Evolutionary conservation across 2,329 filamentous ascomycete species (phyloP).

Genomic region (Stachybotrys chartarum): DNA sequence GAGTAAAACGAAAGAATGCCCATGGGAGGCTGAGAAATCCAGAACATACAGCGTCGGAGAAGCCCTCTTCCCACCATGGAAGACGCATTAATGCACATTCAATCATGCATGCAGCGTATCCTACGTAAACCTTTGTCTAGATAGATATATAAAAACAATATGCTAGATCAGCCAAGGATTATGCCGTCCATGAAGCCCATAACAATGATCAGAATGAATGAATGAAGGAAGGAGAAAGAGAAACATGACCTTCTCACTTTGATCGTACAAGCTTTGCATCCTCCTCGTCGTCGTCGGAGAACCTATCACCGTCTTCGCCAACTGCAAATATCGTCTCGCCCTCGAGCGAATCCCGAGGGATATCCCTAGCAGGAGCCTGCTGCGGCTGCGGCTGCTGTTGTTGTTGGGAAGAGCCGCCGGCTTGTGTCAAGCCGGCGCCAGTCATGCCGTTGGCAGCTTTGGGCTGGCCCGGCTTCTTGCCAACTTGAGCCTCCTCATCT

Average conservation of each 20-base stretch:
- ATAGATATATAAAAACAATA: not conserved
- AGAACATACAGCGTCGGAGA: no score
- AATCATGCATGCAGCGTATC: not conserved
- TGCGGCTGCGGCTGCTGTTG: conserved; percentile 8
- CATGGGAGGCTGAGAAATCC: no score
- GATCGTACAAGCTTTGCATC: conserved; percentile 48
- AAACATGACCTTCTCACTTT: conserved; percentile 18
- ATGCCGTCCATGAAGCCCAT: not conserved
- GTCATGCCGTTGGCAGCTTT: conserved; percentile 17
- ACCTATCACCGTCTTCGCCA: conserved; percentile 75
- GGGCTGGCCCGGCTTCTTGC: conserved; percentile 19
- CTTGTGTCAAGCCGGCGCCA: conserved; percentile 13
- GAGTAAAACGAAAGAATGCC: no score
- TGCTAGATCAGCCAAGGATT: not conserved
- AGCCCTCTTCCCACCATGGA: no score
- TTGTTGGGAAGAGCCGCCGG: conserved; percentile 3
- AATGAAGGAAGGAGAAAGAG: not conserved
- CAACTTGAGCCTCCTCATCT: conserved; percentile 46
- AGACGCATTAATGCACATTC: not conserved
- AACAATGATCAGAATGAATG: not conserved
- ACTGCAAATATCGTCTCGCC: conserved; percentile 96
- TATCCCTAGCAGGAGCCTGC: conserved; percentile 21
- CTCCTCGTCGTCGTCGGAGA: conserved; percentile 60
- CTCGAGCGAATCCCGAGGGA: conserved; percentile 54
- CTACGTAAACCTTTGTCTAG: not conserved